Evolutionary conservation across 176 grass and related monocot genomes (phyloP), one percentile per base, ranked within the genome.

Genomic region (Oropetium thomaeum): DNA sequence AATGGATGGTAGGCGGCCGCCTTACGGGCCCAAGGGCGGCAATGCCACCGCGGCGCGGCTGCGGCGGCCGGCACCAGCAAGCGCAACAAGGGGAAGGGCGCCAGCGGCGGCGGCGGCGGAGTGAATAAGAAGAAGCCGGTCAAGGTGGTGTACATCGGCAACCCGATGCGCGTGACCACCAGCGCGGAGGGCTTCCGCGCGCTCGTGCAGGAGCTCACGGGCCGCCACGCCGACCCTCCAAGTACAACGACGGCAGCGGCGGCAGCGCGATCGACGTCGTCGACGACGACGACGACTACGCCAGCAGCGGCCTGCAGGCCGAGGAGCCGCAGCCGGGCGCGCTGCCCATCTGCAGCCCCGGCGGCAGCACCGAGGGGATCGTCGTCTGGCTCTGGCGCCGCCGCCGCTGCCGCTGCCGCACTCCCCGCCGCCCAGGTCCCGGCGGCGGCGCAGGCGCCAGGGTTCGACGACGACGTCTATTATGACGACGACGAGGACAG

Each of bases 191-290:
- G 85, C 1, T 96, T 96, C 82, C 89, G 89, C n/a, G 75, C 83
- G 48, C 51, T 89, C 38, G 93, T 96, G 68, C 89, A 96, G 82
- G 85, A 89, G 81, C 84, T 96, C 81, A 96, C 93, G 52, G 93
- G 93, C 69, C 87, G 86, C 35, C 30, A 96, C 76, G 75, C 88
- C 39, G 85, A 92, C 34, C 81, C 69, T 87, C 79, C 59, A 86
- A 88, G 73, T 75, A 84, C 78, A 11, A n/a, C n/a, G n/a, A n/a
- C n/a, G n/a, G n/a, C n/a, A n/a, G n/a, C n/a, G n/a, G 54, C 48
- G 33, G 1, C 22, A 29, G 51, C n/a, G 14, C 53, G n/a, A 73
- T 73, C 54, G 54, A 32, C 25, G 54, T 31, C 30, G 73, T 31
- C 37, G 68, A 15, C 57, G 47, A 30, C 15, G 48, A 34, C 68